Evolutionary conservation across 1,284 basidiomycete genomes (phyloP).

Genomic region (Rhodotorula mucilaginosa): DNA sequence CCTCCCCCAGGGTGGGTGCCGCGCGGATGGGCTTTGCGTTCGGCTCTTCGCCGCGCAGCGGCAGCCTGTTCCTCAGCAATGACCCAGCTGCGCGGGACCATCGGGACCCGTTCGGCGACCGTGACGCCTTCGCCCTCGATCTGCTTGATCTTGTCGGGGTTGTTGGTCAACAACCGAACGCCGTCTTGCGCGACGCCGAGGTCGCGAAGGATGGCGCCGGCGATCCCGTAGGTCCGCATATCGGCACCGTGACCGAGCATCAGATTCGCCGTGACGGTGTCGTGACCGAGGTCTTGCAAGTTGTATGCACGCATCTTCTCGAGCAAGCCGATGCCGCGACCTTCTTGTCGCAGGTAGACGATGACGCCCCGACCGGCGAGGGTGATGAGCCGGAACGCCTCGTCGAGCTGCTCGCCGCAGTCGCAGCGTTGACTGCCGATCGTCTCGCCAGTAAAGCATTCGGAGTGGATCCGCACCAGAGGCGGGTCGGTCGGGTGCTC

Average conservation of each 20-base stretch:
- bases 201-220: conserved; percentile 84
- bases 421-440: conserved; percentile 98
- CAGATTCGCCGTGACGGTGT: conserved; percentile 95
- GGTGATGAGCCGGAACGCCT: conserved; percentile 88
- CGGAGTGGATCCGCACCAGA: conserved; percentile 92
- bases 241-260: conserved; percentile 93
- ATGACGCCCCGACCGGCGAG: conserved; percentile 83
- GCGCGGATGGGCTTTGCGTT: background rate
- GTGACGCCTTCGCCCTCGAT: conserved; percentile 77
- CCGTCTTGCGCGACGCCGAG: conserved; percentile 65
- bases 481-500: conserved; percentile 56
- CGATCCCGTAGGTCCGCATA: conserved; percentile 88
- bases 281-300: conserved; percentile 94
- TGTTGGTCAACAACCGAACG: conserved; percentile 88
- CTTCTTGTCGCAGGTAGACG: conserved; percentile 96
- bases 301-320: conserved; percentile 99
- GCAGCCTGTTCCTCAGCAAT: conserved; percentile 39
- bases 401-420: conserved; percentile 97
- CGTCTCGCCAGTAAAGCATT: conserved; percentile 98
- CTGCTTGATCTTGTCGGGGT: conserved; percentile 93
- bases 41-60: conserved; percentile 11
- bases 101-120: conserved; percentile 81
- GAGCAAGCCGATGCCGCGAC: conserved; percentile 93
- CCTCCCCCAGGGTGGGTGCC: background rate
- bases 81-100: conserved; percentile 91